Percentiles rank a stretch among this genome's conserved stretches.
Evolutionary conservation across 257 asterid genomes (phyloP).

Genomic region (Craterostigma plantagineum): DNA sequence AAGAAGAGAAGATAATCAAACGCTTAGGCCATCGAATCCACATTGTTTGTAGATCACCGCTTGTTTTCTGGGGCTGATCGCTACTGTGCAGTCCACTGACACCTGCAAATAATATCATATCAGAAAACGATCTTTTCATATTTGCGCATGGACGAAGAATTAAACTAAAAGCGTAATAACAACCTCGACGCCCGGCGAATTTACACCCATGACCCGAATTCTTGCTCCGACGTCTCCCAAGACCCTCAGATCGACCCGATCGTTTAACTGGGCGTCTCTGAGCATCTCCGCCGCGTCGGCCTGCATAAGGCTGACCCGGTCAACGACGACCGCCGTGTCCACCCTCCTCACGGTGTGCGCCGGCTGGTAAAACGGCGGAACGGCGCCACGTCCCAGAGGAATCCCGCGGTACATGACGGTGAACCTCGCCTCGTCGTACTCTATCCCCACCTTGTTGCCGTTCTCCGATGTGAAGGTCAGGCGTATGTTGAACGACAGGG

Average conservation of each 20-base stretch:
- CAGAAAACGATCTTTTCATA: too few relatives aligned
- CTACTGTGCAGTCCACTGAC: slow-evolving; percentile 72
- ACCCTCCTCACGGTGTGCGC: slow-evolving; percentile 66
- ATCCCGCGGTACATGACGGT: slow-evolving; percentile 86
- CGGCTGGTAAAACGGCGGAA: slow-evolving; percentile 61
- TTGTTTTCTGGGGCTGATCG: slow-evolving; percentile 76
- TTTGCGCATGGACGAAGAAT: too few relatives aligned
- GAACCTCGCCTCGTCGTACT: slow-evolving; percentile 68
- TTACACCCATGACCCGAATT: slow-evolving; percentile 74
- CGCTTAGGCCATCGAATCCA: slow-evolving; percentile 86
- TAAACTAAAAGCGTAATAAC: too few relatives aligned
- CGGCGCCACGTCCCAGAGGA: slow-evolving; percentile 73
- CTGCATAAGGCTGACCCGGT: slow-evolving; percentile 69
- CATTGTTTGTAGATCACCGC: slow-evolving; percentile 59
- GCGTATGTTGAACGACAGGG: slow-evolving; percentile 52
- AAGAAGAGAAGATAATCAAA: slow-evolving; percentile 21
- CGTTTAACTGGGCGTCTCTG: slow-evolving; percentile 57
- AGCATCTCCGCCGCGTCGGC: slow-evolving; percentile 73
- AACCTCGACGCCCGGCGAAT: slow-evolving; percentile 97
- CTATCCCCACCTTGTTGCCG: slow-evolving; percentile 84
- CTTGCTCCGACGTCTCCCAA: slow-evolving; percentile 86
- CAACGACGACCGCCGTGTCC: slow-evolving; percentile 52
- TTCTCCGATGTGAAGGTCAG: slow-evolving; percentile 63
- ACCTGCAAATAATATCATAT: slow-evolving; percentile 40
- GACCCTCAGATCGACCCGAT: slow-evolving; percentile 85